Percentiles rank a stretch among this genome's conserved stretches.
Conservation (phyloP, 2,329 filamentous ascomycete species). For the Chaetomium sp. region DNA sequence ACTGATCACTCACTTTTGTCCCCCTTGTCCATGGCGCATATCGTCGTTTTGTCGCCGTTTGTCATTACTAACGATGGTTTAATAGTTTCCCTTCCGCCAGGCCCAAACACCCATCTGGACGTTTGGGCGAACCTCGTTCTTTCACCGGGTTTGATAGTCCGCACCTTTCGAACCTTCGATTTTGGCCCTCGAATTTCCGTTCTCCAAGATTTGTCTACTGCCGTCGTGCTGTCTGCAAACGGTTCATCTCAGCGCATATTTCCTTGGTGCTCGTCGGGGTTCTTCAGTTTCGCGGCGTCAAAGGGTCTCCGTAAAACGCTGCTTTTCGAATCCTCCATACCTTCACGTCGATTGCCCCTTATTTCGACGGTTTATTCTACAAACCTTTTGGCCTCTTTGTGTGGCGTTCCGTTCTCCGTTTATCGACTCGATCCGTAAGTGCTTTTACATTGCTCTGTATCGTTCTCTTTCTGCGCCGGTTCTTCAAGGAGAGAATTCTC, state of each 20-base stretch:
- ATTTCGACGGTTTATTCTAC: not conserved
- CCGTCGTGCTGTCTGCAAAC: conserved; percentile 8
- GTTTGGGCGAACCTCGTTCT: too few relatives aligned
- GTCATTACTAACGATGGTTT: too few relatives aligned
- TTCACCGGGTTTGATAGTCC: not conserved
- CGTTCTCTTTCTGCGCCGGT: not conserved
- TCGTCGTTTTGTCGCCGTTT: too few relatives aligned
- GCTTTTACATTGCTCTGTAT: not conserved
- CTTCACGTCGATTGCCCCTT: not conserved
- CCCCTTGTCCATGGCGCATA: too few relatives aligned
- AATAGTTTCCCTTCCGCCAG: too few relatives aligned
- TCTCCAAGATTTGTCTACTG: not conserved
- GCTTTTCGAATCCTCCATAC: conserved; percentile 12
- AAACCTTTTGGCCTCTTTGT: not conserved
- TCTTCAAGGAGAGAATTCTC: too few relatives aligned
- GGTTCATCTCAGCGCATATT: conserved; percentile 15
- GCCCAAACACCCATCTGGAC: too few relatives aligned
- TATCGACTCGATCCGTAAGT: conserved; percentile 6
- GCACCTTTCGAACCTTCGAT: not conserved
- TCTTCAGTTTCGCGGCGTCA: conserved; percentile 20
- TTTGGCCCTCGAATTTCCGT: not conserved
- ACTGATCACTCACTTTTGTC: too few relatives aligned
- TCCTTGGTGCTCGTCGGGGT: conserved; percentile 13
- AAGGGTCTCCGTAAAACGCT: conserved; percentile 13
- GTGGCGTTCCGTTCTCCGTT: not conserved